phyloP scores from a whole-genome alignment of 179 eudicot species.

The Spergularia azorica region DNA sequence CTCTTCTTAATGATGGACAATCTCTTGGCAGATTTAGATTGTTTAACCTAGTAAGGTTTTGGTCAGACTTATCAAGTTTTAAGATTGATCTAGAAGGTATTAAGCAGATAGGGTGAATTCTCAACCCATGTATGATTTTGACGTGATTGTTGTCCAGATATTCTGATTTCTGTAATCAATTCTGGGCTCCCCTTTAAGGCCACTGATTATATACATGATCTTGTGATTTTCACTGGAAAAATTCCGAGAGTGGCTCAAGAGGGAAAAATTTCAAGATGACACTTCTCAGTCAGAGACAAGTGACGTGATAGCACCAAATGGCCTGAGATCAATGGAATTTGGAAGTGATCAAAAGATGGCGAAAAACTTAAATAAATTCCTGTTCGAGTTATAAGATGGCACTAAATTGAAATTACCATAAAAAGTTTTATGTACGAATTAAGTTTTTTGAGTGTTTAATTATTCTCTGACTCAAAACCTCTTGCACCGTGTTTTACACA shows the following conservation, averaged over 20 bases:
- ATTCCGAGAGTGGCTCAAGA: no score
- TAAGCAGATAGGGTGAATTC: no score
- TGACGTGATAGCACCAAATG: neutral
- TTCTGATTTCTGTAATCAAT: no score
- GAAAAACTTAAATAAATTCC: neutral
- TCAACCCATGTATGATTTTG: no score
- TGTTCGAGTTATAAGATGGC: neutral
- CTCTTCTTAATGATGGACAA: neutral
- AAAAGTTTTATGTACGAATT: neutral
- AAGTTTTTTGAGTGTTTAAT: neutral
- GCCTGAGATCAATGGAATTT: neutral
- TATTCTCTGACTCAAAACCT: conserved; percentile 5
- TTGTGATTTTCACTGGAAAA: no score
- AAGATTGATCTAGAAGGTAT: no score
- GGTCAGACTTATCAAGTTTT: neutral
- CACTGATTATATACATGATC: no score
- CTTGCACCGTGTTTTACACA: conserved; percentile 8
- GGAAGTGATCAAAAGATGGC: neutral
- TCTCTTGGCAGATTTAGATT: neutral
- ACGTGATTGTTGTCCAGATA: no score
- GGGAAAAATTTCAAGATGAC: neutral
- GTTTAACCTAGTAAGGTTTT: neutral
- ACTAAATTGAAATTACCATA: neutral
- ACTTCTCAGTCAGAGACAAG: neutral
- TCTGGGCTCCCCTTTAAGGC: no score